Evolutionary conservation across 345 rosid species (phyloP).

Genomic region (Eucalyptus cladocalyx): DNA sequence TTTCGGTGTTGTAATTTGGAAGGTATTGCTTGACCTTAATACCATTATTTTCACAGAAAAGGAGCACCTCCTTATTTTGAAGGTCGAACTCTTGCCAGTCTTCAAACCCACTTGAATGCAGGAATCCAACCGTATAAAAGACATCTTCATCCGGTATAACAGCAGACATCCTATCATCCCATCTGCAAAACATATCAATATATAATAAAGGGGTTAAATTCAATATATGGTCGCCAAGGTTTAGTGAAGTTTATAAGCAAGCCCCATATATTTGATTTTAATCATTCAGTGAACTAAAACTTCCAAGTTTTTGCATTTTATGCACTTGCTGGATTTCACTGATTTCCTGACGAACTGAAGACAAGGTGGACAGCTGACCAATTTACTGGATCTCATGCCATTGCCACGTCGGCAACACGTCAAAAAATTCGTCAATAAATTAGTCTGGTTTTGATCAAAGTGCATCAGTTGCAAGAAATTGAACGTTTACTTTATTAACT

Average conservation of each 20-base stretch:
- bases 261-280: background rate
- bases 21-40: background rate
- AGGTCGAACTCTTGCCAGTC: background rate
- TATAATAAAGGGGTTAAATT: background rate
- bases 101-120: background rate
- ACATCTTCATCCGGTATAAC: conserved; percentile 4
- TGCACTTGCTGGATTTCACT: background rate
- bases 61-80: background rate
- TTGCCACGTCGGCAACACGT: background rate
- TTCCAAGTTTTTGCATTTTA: background rate
- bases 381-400: background rate
- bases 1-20: background rate
- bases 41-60: background rate
- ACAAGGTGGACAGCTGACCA: background rate
- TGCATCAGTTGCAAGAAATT: background rate
- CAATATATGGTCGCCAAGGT: too few relatives aligned
- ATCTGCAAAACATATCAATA: background rate
- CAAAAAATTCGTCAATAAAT: background rate
- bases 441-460: background rate
- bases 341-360: background rate
- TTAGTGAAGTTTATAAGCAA: background rate
- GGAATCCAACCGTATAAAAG: background rate
- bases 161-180: background rate
- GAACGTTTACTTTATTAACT: background rate
- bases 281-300: background rate